Percentiles rank a stretch among this genome's conserved stretches.
Evolutionary conservation across 805 yeast species (phyloP).

Genomic region (Wickerhamomyces sydowiorum): DNA sequence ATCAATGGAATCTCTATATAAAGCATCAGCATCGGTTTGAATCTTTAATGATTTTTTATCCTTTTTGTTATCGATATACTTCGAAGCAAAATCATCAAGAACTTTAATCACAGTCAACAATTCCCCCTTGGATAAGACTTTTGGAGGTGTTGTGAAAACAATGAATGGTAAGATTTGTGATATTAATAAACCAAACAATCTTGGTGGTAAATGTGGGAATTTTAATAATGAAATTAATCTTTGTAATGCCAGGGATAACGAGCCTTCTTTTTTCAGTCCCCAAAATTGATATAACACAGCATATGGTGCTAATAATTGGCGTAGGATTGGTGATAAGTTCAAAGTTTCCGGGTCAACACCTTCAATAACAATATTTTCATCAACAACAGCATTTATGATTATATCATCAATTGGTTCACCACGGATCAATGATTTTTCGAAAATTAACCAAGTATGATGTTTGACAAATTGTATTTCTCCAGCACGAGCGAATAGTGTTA

Average conservation of each 20-base stretch:
- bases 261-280: conserved; percentile 24
- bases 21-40: conserved; percentile 11
- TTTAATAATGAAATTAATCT: conserved; percentile 35
- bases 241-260: conserved; percentile 22
- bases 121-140: conserved; percentile 16
- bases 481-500: conserved; percentile 58
- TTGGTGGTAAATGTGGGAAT: conserved; percentile 48
- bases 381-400: conserved; percentile 45
- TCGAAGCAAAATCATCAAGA: conserved; percentile 17
- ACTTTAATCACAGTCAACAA: conserved; percentile 14
- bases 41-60: conserved; percentile 11
- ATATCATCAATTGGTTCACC: conserved; percentile 53
- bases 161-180: conserved; percentile 43
- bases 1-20: conserved; percentile 15
- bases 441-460: conserved; percentile 52
- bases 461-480: conserved; percentile 48
- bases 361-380: conserved; percentile 25
- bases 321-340: conserved; percentile 47
- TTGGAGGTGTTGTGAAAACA: conserved; percentile 15
- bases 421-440: conserved; percentile 51
- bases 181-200: conserved; percentile 42
- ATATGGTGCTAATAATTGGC: conserved; percentile 68
- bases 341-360: conserved; percentile 20
- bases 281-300: conserved; percentile 54
- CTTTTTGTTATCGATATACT: background rate